Evolutionary conservation across 169 alveolate species (phyloP).

Genomic region (Perkinsus chesapeaki): DNA sequence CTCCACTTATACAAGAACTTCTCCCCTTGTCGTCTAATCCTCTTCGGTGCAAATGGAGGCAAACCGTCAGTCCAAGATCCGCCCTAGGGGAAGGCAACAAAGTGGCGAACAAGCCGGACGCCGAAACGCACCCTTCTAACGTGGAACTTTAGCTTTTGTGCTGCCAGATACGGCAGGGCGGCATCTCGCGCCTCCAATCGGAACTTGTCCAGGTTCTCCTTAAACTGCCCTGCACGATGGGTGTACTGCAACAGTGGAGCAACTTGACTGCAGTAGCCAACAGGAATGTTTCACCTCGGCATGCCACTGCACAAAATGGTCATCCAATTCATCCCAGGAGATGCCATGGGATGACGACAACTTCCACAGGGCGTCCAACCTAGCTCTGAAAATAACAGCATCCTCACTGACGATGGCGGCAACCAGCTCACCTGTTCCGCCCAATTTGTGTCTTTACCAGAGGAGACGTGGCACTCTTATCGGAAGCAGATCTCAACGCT

Average conservation of each 20-base stretch:
- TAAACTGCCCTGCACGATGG: neutral
- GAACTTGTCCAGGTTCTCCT: neutral
- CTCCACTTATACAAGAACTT: neutral
- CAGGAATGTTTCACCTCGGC: neutral
- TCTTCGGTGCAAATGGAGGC: neutral
- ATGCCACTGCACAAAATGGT: neutral
- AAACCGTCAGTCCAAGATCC: neutral
- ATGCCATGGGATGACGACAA: slow-evolving; percentile 17
- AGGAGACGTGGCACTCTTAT: neutral
- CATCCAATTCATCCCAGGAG: slow-evolving; percentile 32
- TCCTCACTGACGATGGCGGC: neutral
- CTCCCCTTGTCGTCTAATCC: neutral
- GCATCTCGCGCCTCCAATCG: neutral
- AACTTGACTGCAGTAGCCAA: too few relatives aligned
- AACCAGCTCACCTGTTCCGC: neutral
- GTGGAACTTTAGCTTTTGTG: neutral
- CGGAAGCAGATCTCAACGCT: neutral
- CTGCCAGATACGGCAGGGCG: neutral
- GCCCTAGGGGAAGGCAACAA: neutral
- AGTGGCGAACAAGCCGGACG: too few relatives aligned
- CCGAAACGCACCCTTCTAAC: neutral
- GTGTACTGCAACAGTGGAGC: neutral
- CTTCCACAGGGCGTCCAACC: slow-evolving; percentile 31
- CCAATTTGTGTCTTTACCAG: neutral
- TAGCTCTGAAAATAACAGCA: neutral